Percentiles rank a stretch among this genome's conserved stretches.
These are phyloP conservation scores for Flaveria linearis DNA, from an alignment of 129 eudicot genomes.

Conservation along the genomic window DNA sequence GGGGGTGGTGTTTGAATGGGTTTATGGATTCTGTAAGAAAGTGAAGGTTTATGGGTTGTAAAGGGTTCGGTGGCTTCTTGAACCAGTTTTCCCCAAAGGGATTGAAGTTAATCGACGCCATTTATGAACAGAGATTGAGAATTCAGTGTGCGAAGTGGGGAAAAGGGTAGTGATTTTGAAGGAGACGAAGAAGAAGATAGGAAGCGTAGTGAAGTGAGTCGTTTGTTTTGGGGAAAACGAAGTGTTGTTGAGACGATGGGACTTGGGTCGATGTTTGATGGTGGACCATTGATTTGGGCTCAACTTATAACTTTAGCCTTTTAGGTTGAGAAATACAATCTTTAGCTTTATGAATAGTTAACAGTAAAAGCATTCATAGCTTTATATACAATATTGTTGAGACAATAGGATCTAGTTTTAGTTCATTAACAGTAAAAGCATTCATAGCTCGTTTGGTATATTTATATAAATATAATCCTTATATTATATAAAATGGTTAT, in stretches of 20 bases:
- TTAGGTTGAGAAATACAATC: no score
- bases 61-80: constrained; percentile 61
- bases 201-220: constrained; percentile 1
- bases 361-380: no score
- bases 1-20: constrained; percentile 62
- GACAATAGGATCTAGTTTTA: no score
- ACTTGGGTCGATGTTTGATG: constrained; percentile 13
- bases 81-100: constrained; percentile 88
- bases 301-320: neutral
- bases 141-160: neutral
- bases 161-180: neutral
- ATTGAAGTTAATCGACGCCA: constrained; percentile 78
- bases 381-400: no score
- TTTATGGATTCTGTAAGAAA: constrained; percentile 40
- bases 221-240: constrained; percentile 14
- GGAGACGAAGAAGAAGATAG: constrained; percentile 32
- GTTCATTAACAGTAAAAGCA: no score
- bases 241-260: neutral
- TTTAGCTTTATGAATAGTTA: no score
- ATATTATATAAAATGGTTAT: no score
- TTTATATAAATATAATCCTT: no score
- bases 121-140: constrained; percentile 19
- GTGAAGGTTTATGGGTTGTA: constrained; percentile 52
- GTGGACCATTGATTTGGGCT: constrained; percentile 24
- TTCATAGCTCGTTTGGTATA: no score